Evolutionary conservation across 257 asterid genomes (phyloP), one percentile per base, ranked within the genome.

Genomic region (Coffea eugenioides): DNA sequence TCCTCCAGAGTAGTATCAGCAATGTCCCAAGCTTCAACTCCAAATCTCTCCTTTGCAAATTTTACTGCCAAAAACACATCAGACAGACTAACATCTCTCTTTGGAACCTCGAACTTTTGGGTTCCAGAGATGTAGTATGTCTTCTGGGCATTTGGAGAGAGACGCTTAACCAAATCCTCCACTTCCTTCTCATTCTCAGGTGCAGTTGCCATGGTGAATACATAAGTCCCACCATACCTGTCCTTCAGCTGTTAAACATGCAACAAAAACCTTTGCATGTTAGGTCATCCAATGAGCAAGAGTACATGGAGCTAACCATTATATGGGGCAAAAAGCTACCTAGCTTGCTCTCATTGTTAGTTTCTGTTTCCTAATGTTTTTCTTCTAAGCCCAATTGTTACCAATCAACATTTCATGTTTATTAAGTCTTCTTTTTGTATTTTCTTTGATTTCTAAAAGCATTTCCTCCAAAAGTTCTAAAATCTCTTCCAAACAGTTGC

Each of bases 1-100:
- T 87, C 90, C 75, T 87, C 90, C 81, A 87, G 48, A 15, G 83
- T 87, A 64, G 90, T 85, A 48, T 87, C 90, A 76, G 88, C 82
- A 56, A 87, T 69, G 70, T 85, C 88, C 88, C 90, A 87, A 62
- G 87, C 85, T 73, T 73, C 71, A 20, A 83, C 84, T 11, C 71
- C 9, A 36, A 83, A 85, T 75, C 83, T 82, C 80, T 81, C 75
- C 76, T 79, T 87, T 13, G 88, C 83, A 66, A 36, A 27, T 69
- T 80, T 83, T 4, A 87, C 88, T 18, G 84, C 82, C 57, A 68
- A 65, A 68, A 87, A 87, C 75, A 85, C 82, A 56, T 78, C 85
- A n/a, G 86, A 85, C 7, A 82, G 74, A 76, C 76, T 83, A 67
- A 83, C 84, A 56, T 83, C 87, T 15, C 34, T 18, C 77, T 83